A percentile compares a stretch with the other conserved stretches of the same genome.
phyloP scores from a whole-genome alignment of 73 alveolate genomes.

The Paramecium pentaurelia region DNA sequence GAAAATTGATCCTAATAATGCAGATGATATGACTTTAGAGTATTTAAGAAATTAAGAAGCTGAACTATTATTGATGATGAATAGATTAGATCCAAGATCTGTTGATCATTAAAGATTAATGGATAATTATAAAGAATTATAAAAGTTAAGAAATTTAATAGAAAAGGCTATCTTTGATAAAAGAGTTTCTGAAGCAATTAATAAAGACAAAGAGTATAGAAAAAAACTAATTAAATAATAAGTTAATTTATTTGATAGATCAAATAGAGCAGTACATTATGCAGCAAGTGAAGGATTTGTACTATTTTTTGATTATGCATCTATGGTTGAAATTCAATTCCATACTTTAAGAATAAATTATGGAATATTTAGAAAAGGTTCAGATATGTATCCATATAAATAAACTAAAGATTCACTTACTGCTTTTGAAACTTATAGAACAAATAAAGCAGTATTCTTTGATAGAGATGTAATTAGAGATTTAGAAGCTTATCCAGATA shows the following conservation, averaged over 20 bases:
- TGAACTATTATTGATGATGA: constrained; percentile 4
- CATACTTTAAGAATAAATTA: constrained; percentile 28
- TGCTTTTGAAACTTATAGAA: constrained; percentile 40
- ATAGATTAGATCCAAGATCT: constrained; percentile 22
- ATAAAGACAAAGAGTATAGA: background rate
- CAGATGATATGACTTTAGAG: constrained; percentile 28
- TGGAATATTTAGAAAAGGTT: constrained; percentile 45
- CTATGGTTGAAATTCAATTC: background rate
- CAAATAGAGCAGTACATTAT: constrained; percentile 24
- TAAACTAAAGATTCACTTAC: constrained; percentile 9
- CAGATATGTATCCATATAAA: constrained; percentile 45
- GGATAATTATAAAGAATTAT: background rate
- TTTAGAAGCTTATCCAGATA: constrained; percentile 12
- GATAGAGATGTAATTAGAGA: constrained; percentile 36
- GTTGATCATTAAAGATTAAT: constrained; percentile 4
- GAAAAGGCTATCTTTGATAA: constrained; percentile 38
- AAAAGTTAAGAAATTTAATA: background rate
- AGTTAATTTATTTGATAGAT: constrained; percentile 33
- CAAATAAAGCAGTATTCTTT: constrained; percentile 31
- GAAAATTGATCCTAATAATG: background rate
- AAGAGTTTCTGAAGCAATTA: constrained; percentile 30
- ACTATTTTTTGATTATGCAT: constrained; percentile 8
- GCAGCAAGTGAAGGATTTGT: constrained; percentile 33
- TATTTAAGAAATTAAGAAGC: constrained; percentile 43
- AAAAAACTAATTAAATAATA: background rate